These are phyloP conservation scores for Sporobolomyces roseus DNA, from an alignment of 768 basidiomycete species.

Conservation along the genomic window DNA sequence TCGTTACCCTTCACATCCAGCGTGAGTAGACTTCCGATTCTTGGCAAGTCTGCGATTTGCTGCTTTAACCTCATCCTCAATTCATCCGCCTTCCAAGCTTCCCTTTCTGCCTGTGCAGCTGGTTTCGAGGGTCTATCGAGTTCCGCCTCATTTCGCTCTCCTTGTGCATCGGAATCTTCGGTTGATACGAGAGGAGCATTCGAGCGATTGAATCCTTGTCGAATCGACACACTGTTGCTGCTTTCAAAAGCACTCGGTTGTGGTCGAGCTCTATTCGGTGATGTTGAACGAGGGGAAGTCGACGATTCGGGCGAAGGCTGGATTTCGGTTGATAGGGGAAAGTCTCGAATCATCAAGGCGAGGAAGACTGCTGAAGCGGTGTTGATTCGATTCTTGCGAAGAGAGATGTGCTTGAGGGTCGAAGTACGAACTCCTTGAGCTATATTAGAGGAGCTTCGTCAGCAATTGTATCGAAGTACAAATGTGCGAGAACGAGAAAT, in stretches of 20 bases:
- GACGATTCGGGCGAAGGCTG: background rate
- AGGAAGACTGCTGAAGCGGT: constrained; percentile 82
- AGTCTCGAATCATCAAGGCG: constrained; percentile 94
- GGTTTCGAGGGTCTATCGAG: constrained; percentile 10
- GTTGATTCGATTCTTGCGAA: constrained; percentile 81
- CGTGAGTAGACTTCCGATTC: constrained; percentile 78
- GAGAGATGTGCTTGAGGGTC: constrained; percentile 77
- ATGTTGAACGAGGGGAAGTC: background rate
- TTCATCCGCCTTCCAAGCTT: constrained; percentile 45
- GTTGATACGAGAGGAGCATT: background rate
- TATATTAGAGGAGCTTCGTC: constrained; percentile 50
- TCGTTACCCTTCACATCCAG: constrained; percentile 91
- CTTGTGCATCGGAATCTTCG: background rate
- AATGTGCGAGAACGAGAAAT: background rate
- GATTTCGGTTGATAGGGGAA: constrained; percentile 48
- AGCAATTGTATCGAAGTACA: background rate
- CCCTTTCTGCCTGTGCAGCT: constrained; percentile 19
- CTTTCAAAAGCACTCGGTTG: background rate
- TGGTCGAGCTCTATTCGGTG: constrained; percentile 1
- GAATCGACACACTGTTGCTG: constrained; percentile 36
- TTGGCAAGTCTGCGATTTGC: constrained; percentile 78
- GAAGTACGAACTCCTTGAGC: constrained; percentile 80
- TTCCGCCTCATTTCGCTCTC: background rate
- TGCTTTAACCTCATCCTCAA: constrained; percentile 66
- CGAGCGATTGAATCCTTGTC: constrained; percentile 18